Base-by-base conservation (phyloP, 257 asterid species). In the Plectranthus barbatus region DNA sequence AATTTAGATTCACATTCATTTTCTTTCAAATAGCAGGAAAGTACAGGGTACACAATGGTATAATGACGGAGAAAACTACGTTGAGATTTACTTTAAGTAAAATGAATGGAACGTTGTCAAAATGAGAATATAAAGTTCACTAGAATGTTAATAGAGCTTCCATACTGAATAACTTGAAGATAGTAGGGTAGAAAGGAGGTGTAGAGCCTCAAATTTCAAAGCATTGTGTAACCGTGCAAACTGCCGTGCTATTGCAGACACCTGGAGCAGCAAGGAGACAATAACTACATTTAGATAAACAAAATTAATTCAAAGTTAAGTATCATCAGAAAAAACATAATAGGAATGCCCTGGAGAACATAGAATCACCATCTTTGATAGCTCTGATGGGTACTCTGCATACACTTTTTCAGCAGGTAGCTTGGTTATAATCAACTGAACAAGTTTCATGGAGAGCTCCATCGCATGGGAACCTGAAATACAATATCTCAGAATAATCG, bases 181-280 rank as follows among this genome's bases (percentile, higher is more conserved):
- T 4, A 92, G 72, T 70, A 89, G 79, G 49, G 80, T 66, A 10
- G 88, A 83, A 65, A 92, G 87, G 44, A 89, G 79, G 74, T 86
- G 87, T 70, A 92, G 97, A 0, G 86, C 88, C 75, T 86, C 95
- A 77, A 92, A 92, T 72, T 92, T 92, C 77, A 86, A 69, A 42
- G 91, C 86, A 66, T 75, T 80, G 55, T 92, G 99, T 41, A 86
- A 73, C 68, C 77, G 77, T 47, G 90, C 91, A 85, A 92, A 92
- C 56, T 82, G 88, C 74, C 74, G 82, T n/a, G 97, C 82, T 56
- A 73, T 71, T 64, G 77, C 84, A 72, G 79, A 83, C 76, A 89
- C 97, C 99, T 92, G 82, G 72, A 82, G 77, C 26, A 63, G 60
- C 15, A 26, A 57, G 66, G 42, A 64, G 40, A 46, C 19, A 60